Evolutionary conservation across 2,329 filamentous ascomycete genomes (phyloP), one percentile per base, ranked within the genome.

Genomic region (Aspergillus costaricaensis): DNA sequence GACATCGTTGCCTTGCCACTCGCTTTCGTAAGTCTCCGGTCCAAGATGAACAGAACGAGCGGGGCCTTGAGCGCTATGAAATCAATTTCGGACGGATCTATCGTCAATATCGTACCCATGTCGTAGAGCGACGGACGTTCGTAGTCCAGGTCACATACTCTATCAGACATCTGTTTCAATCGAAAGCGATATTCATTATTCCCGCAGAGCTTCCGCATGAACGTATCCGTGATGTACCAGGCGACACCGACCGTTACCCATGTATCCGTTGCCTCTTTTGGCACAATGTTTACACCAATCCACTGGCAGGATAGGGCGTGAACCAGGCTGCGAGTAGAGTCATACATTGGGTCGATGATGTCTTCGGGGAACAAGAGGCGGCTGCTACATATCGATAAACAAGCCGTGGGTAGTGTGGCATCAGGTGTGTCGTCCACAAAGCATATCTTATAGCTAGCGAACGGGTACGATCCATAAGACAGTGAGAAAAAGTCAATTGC

Each of bases 161-260:
- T 85, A 74, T 99, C 94, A 0, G 92, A 88, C 76, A 91, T 86
- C 39, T 86, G 82, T 77, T 98, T 98, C 76, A 96, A 90, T 39
- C 92, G 88, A 73, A 92, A 98, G 10, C 92, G 85, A 73, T 96
- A 95, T 69, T 96, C 92, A 72, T 99, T 99, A 72, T 96, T 96
- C 7, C 95, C 95, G 71, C 92, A 96, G 2, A 99, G 82, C 66
- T 88, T 89, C 74, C 89, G 91, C 85, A 98, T 91, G 76, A 96
- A 97, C 4, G 92, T 84, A 68, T 97, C 94, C 1, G 94, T 92
- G 85, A 99, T 96, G 80, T 92, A 99, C 80, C 94, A 93, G 0
- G 94, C 91, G 50, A 96, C 89, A 14, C 94, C 96, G 57, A 95
- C 85, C 12, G 94, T 89, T 19, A 96, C 87, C 95, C 95, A 99